Conservation (phyloP, 257 asterid species). For the Paraleonurus japonicus region DNA sequence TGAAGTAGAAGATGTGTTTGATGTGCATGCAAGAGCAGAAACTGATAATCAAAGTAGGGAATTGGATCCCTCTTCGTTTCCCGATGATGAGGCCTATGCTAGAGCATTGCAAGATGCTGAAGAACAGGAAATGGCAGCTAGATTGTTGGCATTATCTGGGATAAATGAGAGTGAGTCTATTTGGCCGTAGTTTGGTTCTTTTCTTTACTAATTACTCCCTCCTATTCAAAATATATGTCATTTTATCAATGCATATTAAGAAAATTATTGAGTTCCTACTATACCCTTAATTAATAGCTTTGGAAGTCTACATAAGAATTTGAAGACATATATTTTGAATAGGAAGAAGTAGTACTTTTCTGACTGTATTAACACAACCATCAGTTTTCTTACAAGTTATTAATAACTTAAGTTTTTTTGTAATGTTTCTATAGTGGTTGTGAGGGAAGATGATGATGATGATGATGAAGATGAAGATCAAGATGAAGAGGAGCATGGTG, state of each 20-base stretch:
- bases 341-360: too few species aligned
- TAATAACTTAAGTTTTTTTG: slow-evolving; percentile 14
- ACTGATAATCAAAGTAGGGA: slow-evolving; percentile 48
- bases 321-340: too few species aligned
- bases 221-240: too few species aligned
- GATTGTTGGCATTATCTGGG: slow-evolving; percentile 83
- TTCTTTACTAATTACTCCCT: background rate
- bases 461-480: slow-evolving; percentile 41
- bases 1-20: slow-evolving; percentile 71
- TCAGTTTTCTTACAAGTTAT: slow-evolving; percentile 5
- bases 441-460: slow-evolving; percentile 46
- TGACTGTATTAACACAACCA: background rate
- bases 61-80: slow-evolving; percentile 77
- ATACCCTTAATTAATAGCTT: too few species aligned
- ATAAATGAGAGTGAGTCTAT: slow-evolving; percentile 51
- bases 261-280: too few species aligned
- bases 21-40: slow-evolving; percentile 56
- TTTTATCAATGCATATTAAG: too few species aligned
- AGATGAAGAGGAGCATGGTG: slow-evolving; percentile 58
- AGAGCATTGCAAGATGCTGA: slow-evolving; percentile 97
- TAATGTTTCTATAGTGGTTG: slow-evolving; percentile 41
- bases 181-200: slow-evolving; percentile 8
- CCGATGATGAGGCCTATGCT: slow-evolving; percentile 95
- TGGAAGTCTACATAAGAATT: too few species aligned
- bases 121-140: slow-evolving; percentile 88